phyloP scores from a whole-genome alignment of 2,329 filamentous ascomycete genomes.

The Epichloe coenophiala region DNA sequence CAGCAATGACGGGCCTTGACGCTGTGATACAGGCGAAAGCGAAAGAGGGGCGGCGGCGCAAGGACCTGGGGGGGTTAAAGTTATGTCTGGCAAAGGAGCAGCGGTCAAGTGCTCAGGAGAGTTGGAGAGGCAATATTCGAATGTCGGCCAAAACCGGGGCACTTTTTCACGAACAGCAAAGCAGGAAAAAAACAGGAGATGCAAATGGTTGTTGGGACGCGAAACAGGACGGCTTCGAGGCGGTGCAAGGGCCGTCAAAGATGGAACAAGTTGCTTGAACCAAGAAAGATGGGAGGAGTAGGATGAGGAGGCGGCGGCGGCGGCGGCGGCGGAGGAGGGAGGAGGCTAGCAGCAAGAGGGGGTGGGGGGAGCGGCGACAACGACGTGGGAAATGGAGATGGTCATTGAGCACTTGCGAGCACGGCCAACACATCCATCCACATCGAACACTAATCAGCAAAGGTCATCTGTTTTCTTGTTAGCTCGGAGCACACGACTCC shows the following conservation, averaged over 20 bases:
- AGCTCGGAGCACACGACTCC: no score
- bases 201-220: background rate
- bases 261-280: background rate
- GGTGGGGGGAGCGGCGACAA: background rate
- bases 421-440: background rate
- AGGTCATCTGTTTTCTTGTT: no score
- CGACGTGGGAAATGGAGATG: background rate
- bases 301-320: background rate
- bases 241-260: background rate
- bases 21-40: constrained; percentile 1
- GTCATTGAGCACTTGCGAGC: background rate
- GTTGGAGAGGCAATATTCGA: background rate
- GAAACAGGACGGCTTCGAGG: background rate
- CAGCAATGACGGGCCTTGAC: background rate
- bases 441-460: no score
- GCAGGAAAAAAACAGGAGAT: background rate
- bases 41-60: constrained; percentile 5
- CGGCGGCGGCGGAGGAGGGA: background rate
- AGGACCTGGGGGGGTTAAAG: background rate
- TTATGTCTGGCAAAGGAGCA: constrained; percentile 3
- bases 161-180: background rate
- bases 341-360: background rate
- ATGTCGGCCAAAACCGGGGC: background rate
- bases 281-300: background rate
- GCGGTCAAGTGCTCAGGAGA: background rate